Evolutionary conservation across 2,329 filamentous ascomycete species (phyloP).

Genomic region (Scedosporium apiospermum): DNA sequence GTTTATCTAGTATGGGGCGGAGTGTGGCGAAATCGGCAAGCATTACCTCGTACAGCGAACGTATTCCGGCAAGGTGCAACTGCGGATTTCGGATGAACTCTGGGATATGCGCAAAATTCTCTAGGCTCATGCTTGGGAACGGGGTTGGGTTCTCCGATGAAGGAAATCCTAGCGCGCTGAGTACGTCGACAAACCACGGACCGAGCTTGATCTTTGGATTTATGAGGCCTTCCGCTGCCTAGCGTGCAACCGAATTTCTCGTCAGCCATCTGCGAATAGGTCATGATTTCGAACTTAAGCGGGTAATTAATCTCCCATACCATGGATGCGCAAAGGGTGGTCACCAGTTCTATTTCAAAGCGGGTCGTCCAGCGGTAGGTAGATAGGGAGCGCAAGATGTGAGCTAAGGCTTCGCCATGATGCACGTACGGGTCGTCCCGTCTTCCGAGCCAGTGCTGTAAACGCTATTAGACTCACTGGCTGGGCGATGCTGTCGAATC

Average conservation of each 20-base stretch:
- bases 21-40: background rate
- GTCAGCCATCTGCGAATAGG: background rate
- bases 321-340: conserved; percentile 21
- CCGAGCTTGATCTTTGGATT: background rate
- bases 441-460: conserved; percentile 17
- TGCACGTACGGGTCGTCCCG: conserved; percentile 14
- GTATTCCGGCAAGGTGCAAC: background rate
- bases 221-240: background rate
- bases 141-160: background rate
- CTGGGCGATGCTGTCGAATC: background rate
- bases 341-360: conserved; percentile 18
- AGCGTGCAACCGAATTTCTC: background rate
- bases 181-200: background rate
- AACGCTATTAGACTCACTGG: conserved; percentile 11
- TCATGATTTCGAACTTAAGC: too few relatives aligned
- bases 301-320: conserved; percentile 12
- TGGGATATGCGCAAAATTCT: background rate
- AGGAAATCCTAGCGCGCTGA: background rate
- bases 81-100: background rate
- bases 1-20: background rate
- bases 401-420: conserved; percentile 22
- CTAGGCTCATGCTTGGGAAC: background rate
- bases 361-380: conserved; percentile 14
- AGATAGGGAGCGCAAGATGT: conserved; percentile 18
- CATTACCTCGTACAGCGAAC: background rate